Evolutionary conservation across 768 basidiomycete species (phyloP), one percentile per base, ranked within the genome.

Genomic region (Astraeus odoratus): DNA sequence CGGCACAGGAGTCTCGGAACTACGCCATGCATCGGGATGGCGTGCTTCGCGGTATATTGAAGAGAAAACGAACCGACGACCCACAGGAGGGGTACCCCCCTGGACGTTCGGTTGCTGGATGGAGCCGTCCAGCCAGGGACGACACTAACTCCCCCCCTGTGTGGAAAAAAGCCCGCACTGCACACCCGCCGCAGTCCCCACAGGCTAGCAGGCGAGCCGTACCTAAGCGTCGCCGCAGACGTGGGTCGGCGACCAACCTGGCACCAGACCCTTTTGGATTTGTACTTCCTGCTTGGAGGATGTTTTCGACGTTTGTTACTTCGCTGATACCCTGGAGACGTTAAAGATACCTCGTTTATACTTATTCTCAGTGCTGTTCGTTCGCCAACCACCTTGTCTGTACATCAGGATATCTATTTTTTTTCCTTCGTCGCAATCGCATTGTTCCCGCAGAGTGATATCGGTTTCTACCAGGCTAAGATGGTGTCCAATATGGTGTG

Each of bases 211-310:
- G 15, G 49, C 56, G 7, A 55, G 64, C 13, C 8, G 37, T 16
- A 13, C 25, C 24, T 8, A 26, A 16, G 26, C 27, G 18, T n/a
- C n/a, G 25, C 26, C 13, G 43, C n/a, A 23, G 25, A 27, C 39
- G 26, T 18, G 27, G 39, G 24, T 18, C 29, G 2, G 46, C n/a
- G 33, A 35, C 15, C 10, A 34, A 46, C 3, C 12, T n/a, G 6
- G 57, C 50, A 37, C 53, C 50, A 5, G 53, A 63, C 42, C 42
- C 50, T 45, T 46, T 66, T 8, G 48, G 63, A 34, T 63, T 64
- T n/a, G 61, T 58, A 0, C 51, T 64, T 5, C 63, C 63, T 8
- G 65, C 64, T 15, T 43, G 65, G 15, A 55, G 59, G 18, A 66
- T 56, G 30, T 38, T 64, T n/a, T 65, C 64, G 6, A 49, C 51